A percentile compares a stretch with the other conserved stretches of the same genome.
Conservation (phyloP, 306 rosid species). For the Myrica gale region DNA sequence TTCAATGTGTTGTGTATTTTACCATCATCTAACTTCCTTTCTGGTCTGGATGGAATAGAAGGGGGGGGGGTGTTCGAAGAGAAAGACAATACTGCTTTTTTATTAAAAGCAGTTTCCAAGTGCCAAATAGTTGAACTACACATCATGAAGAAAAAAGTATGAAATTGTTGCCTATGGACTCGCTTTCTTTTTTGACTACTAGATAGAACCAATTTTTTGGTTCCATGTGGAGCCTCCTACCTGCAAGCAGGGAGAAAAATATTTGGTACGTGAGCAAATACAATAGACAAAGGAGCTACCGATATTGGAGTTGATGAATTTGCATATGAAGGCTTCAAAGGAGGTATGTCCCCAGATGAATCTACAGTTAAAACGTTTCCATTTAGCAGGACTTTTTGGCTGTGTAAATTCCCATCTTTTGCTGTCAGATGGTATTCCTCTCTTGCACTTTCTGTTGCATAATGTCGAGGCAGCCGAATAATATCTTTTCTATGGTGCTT, state of each 20-base stretch:
- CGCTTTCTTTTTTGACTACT: slow-evolving; percentile 28
- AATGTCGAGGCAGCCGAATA: slow-evolving; percentile 23
- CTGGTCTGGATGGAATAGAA: not conserved
- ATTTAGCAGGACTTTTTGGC: slow-evolving; percentile 76
- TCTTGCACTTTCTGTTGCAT: slow-evolving; percentile 38
- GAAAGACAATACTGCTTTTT: not conserved
- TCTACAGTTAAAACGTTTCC: slow-evolving; percentile 58
- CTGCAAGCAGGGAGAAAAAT: slow-evolving; percentile 59
- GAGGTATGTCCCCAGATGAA: slow-evolving; percentile 70
- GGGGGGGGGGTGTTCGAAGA: not conserved
- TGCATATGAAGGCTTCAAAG: slow-evolving; percentile 52
- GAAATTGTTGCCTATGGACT: slow-evolving; percentile 21
- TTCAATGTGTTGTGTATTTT: not conserved
- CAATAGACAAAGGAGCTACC: slow-evolving; percentile 70
- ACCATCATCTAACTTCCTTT: not conserved
- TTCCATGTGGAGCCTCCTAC: slow-evolving; percentile 31
- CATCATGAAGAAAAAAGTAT: slow-evolving; percentile 20
- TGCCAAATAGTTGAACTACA: not conserved
- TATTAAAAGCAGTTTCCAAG: not conserved
- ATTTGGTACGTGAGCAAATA: slow-evolving; percentile 77
- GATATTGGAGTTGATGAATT: slow-evolving; percentile 55
- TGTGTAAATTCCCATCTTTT: slow-evolving; percentile 59
- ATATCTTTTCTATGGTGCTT: slow-evolving; percentile 19
- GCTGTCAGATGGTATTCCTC: slow-evolving; percentile 80
- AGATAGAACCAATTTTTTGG: slow-evolving; percentile 47